These are phyloP conservation scores for Scalesia atractyloides DNA, from an alignment of 129 eudicot genomes.

Conservation along the genomic window DNA sequence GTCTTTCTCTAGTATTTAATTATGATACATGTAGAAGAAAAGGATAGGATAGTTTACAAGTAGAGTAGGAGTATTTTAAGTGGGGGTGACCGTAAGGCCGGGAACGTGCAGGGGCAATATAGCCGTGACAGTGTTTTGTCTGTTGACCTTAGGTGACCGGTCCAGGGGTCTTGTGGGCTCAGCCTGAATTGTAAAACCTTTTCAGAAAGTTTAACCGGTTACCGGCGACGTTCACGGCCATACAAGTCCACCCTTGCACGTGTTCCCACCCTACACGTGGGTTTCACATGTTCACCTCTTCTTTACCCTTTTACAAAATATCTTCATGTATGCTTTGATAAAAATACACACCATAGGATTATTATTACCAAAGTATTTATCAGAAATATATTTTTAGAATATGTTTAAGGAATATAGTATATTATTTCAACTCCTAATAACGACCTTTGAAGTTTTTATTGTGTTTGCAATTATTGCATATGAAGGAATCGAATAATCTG, in stretches of 20 bases:
- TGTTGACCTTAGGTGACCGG: constrained; percentile 32
- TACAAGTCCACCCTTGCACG: constrained; percentile 44
- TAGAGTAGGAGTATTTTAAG: neutral
- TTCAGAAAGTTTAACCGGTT: constrained; percentile 33
- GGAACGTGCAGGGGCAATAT: constrained; percentile 14
- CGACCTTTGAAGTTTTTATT: too few species aligned
- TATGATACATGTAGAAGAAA: too few species aligned
- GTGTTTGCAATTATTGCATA: too few species aligned
- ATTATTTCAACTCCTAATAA: too few species aligned
- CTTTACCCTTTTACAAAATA: neutral
- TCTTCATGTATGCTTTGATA: neutral
- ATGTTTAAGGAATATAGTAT: too few species aligned
- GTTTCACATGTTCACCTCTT: constrained; percentile 29
- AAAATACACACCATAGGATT: too few species aligned
- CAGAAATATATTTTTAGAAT: too few species aligned
- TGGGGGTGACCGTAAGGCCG: neutral
- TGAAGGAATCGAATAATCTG: too few species aligned
- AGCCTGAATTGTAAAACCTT: neutral
- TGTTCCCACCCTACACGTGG: constrained; percentile 47
- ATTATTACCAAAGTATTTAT: too few species aligned
- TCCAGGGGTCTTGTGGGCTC: constrained; percentile 26
- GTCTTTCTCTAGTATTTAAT: too few species aligned
- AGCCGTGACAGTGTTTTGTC: constrained; percentile 32
- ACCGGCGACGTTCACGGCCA: constrained; percentile 53
- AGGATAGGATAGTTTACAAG: too few species aligned